phyloP scores from a whole-genome alignment of 208 protist species.

The Borovskyia barvae region DNA sequence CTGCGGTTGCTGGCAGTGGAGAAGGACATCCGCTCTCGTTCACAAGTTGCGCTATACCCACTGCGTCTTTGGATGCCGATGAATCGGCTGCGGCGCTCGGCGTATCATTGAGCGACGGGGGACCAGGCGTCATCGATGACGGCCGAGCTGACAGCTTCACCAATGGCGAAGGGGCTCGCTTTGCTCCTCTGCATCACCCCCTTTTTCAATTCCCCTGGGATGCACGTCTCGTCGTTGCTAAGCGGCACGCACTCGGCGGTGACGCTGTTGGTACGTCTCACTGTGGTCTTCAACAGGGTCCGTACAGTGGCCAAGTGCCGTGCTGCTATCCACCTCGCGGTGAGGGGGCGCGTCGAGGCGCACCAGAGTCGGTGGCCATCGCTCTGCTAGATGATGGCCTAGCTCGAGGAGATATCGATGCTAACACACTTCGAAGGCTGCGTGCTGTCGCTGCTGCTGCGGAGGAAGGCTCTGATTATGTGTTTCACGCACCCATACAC shows the following conservation, averaged over 20 bases:
- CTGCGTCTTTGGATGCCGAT: not conserved
- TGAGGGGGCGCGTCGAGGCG: not conserved
- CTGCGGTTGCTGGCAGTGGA: not conserved
- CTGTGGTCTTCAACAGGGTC: too few species aligned
- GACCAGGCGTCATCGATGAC: too few species aligned
- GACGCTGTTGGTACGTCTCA: too few species aligned
- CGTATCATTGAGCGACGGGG: too few species aligned
- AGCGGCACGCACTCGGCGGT: too few species aligned
- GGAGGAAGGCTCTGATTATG: not conserved
- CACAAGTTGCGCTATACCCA: constrained; percentile 2
- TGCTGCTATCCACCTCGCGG: not conserved
- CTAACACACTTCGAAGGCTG: constrained; percentile 1
- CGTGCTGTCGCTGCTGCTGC: constrained; percentile 6
- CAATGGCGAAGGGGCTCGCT: too few species aligned
- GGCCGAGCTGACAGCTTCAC: too few species aligned
- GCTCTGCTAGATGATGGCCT: constrained; percentile 8
- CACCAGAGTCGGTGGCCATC: not conserved
- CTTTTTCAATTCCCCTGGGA: constrained; percentile 8
- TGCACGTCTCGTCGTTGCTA: too few species aligned
- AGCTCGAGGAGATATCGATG: constrained; percentile 12
- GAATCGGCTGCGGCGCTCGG: not conserved
- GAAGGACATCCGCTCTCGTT: not conserved
- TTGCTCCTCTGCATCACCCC: constrained; percentile 1
- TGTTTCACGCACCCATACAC: constrained; percentile 1
- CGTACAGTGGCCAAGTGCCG: not conserved